These are phyloP conservation scores for Fragaria vesca DNA, from an alignment of 306 rosid genomes.

Conservation along the genomic window DNA sequence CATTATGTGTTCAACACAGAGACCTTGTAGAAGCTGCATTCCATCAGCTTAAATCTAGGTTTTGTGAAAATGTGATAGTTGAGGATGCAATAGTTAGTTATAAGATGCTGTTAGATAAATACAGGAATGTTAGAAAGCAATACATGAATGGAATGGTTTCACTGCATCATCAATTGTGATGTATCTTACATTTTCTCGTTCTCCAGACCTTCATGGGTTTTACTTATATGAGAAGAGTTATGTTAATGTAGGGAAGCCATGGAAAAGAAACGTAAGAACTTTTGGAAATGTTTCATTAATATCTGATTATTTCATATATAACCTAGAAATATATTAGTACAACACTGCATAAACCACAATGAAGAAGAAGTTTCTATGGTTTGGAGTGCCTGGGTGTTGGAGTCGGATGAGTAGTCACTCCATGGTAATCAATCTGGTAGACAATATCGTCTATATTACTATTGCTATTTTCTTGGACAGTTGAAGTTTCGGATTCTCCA, in stretches of 20 bases:
- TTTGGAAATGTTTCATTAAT: not conserved
- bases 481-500: slow-evolving; percentile 30
- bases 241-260: not conserved
- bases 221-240: slow-evolving; percentile 1
- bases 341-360: slow-evolving; percentile 31
- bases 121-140: slow-evolving; percentile 60
- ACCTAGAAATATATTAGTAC: slow-evolving; percentile 22
- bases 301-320: not conserved
- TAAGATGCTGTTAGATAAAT: slow-evolving; percentile 56
- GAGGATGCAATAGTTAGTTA: slow-evolving; percentile 54
- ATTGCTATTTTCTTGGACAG: slow-evolving; percentile 37
- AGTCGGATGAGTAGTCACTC: slow-evolving; percentile 85
- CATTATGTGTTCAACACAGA: slow-evolving; percentile 36
- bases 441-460: slow-evolving; percentile 44
- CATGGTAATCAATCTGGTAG: slow-evolving; percentile 84
- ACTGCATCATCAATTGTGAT: slow-evolving; percentile 52
- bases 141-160: slow-evolving; percentile 76
- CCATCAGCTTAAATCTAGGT: slow-evolving; percentile 54
- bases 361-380: slow-evolving; percentile 34
- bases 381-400: slow-evolving; percentile 82
- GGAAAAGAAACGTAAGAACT: not conserved
- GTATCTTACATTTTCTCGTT: not conserved
- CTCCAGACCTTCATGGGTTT: not conserved
- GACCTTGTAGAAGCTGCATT: slow-evolving; percentile 52
- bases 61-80: slow-evolving; percentile 54